Base-by-base conservation (phyloP, 192 early-diverging fungal genomes). In the Coemansia sp. region DNA sequence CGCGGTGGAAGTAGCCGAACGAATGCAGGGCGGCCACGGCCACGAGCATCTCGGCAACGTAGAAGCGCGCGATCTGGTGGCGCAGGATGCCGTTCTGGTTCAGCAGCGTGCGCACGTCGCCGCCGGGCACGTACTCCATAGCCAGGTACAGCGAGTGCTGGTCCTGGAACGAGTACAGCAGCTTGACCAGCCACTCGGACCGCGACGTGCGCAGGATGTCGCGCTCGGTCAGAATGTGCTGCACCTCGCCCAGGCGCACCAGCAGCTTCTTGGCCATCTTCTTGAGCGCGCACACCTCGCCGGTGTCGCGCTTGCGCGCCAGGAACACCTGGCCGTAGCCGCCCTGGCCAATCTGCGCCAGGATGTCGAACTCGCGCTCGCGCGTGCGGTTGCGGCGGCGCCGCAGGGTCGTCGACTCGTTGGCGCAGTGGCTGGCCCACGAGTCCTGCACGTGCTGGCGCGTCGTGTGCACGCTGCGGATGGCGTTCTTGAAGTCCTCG, bases 1-100 rank as follows among this genome's bases (percentile, higher is more conserved):
- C 92, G 34, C 93, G 80, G 75, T 96, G 92, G 58, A 96, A 86
- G 67, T 89, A 96, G 2, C 93, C 93, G 9, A 96, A 65, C 34
- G 83, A 66, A 63, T 98, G 95, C 20, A 93, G 78, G 30, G 82
- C 87, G 19, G 85, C 79, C 26, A 96, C 88, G 5, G 86, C 85
- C 30, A 91, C 64, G 5, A 86, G 65, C 84, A 91, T 91, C 74
- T 96, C 94, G 8, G 87, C 90, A 30, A 91, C 70, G 61, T 96
- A 96, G 58, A 94, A 95, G 43, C 82, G 80, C 14, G 89, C 88
- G 64, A 85, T 83, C 19, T 83, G 70, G 61, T 94, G 84, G 31
- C 82, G 79, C 27, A 94, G 64, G 7, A 88, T 81, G 8, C 86
- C 86, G 58, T 75, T 79, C 19, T 82, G 83, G 54, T 85, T 88